phyloP scores from a whole-genome alignment of 2,329 filamentous ascomycete genomes.

The Pyrenophora tritici-repentis region DNA sequence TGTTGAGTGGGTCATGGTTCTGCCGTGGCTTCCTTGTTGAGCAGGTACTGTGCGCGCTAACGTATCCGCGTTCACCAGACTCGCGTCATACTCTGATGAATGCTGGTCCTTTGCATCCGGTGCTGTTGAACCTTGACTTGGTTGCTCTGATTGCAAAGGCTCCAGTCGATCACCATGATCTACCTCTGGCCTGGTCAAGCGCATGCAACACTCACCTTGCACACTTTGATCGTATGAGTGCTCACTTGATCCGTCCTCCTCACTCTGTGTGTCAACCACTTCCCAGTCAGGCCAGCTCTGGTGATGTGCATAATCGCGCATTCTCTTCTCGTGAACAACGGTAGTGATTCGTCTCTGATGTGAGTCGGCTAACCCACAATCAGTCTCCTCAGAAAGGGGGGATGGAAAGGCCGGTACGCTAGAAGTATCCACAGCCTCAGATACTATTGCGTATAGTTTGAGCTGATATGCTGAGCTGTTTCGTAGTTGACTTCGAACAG shows the following conservation, averaged over 20 bases:
- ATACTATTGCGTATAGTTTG: not conserved
- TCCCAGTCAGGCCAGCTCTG: too few species aligned
- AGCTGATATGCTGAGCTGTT: not conserved
- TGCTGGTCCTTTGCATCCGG: too few species aligned
- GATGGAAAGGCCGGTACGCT: not conserved
- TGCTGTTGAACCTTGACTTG: too few species aligned
- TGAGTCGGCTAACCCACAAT: conserved; percentile 2
- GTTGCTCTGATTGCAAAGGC: too few species aligned
- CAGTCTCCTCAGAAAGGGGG: conserved; percentile 1
- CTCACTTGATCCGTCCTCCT: too few species aligned
- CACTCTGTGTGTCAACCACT: too few species aligned
- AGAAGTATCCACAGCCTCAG: not conserved
- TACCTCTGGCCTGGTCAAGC: too few species aligned
- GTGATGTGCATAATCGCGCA: not conserved
- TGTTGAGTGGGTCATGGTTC: not conserved
- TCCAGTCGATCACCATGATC: too few species aligned
- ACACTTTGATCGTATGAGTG: too few species aligned
- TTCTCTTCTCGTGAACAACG: not conserved
- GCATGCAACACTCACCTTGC: too few species aligned
- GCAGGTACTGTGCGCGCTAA: not conserved
- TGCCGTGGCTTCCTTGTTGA: not conserved
- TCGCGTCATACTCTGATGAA: not conserved
- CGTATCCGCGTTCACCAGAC: not conserved
- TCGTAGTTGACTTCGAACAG: conserved; percentile 8
- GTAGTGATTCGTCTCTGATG: conserved; percentile 1